These are phyloP conservation scores for Termitomyces titanicus DNA, from an alignment of 768 basidiomycete genomes.

Conservation along the genomic window DNA sequence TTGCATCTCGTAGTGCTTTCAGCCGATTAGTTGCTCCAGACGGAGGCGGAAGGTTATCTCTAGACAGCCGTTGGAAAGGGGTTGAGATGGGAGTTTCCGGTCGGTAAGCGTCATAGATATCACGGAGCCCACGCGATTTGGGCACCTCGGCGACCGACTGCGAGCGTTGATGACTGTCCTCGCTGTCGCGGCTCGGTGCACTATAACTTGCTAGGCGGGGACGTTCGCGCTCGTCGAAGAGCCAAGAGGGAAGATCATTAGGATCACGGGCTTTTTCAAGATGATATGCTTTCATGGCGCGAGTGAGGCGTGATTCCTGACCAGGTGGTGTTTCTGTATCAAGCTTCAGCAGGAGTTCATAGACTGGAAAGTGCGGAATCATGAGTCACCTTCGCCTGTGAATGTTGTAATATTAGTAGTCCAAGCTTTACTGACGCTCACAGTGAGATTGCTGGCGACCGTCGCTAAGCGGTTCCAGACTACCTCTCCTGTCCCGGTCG, in stretches of 20 bases:
- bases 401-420: constrained; percentile 35
- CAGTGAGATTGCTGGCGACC: constrained; percentile 48
- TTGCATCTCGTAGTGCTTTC: constrained; percentile 48
- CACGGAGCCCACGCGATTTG: constrained; percentile 28
- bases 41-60: constrained; percentile 13
- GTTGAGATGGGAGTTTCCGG: constrained; percentile 9
- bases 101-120: constrained; percentile 34
- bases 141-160: background rate
- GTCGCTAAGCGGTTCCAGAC: constrained; percentile 58
- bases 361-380: background rate
- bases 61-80: constrained; percentile 1
- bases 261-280: constrained; percentile 54
- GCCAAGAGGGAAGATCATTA: constrained; percentile 61
- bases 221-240: constrained; percentile 58
- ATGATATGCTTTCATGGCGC: constrained; percentile 69
- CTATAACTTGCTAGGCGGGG: constrained; percentile 17
- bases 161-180: background rate
- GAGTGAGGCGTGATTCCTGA: constrained; percentile 55
- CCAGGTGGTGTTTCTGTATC: constrained; percentile 45
- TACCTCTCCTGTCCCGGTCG: constrained; percentile 25
- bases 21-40: constrained; percentile 44
- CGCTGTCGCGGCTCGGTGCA: background rate
- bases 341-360: background rate
- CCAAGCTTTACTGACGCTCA: constrained; percentile 60
- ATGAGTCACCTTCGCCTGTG: constrained; percentile 41